Evolutionary conservation across 108 stramenopile genomes (phyloP), one percentile per base, ranked within the genome.

Genomic region (Nitzschia palea): DNA sequence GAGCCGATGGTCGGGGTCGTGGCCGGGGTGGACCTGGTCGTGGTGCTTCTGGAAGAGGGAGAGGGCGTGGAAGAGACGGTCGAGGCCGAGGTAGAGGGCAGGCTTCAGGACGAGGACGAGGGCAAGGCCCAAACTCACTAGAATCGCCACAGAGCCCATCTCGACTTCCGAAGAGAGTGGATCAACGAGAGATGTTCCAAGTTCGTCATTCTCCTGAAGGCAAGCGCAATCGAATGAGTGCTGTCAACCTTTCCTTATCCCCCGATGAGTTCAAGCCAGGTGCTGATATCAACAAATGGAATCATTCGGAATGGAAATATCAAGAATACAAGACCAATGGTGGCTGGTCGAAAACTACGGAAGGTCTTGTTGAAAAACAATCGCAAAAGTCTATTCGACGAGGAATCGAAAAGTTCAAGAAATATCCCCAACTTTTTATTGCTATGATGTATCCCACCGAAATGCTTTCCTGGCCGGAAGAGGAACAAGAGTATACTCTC

Each of bases 401-500:
- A 12, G 32, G 22, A 12, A 59, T 37, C 18, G 17, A 59, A 37
- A 59, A 59, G 35, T 71, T 71, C 52, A 61, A 61, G 52, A 18
- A 17, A 22, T 3, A 61, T 54, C 70, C 70, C 0, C 26, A 62
- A 52, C 17, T 36, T 15, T 71, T 50, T 31, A 32, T 43, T 53
- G 59, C 60, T 44, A 40, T 71, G 48, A 34, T 62, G 47, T 71
- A 52, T 53, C 59, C 29, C 2, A 42, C 60, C 14, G 52, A 61
- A n/a, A 62, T 62, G 60, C 9, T 40, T 8, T 25, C 26, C 6
- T 71, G 70, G 70, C 45, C 29, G 0, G 52, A 40, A 26, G 22
- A 71, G 4, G 70, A 71, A 36, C 61, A 62, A 43, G 55, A 71
- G 52, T 71, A 50, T 55, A 53, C 60, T 10, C 35, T 61, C 17